These are phyloP conservation scores for Amoeboaphelidium protococcarum DNA, from an alignment of 371 early-diverging fungal genomes.

Conservation along the genomic window DNA sequence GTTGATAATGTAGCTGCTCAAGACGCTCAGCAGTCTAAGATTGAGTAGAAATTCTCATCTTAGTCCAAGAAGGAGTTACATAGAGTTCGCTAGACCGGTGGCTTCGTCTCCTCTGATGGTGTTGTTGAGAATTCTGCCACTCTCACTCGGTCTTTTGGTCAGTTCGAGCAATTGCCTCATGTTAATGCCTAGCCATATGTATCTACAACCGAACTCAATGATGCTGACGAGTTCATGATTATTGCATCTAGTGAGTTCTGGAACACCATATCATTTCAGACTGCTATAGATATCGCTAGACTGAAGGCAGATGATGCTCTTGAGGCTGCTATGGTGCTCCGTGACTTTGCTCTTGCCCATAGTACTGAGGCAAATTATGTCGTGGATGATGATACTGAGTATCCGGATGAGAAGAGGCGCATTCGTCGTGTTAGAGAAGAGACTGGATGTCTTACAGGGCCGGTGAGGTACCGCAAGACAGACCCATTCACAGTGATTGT, in stretches of 20 bases:
- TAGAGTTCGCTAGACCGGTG: conserved; percentile 55
- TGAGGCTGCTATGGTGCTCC: conserved; percentile 51
- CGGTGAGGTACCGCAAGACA: no score
- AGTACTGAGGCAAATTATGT: conserved; percentile 46
- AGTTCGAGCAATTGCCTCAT: conserved; percentile 48
- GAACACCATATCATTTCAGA: conserved; percentile 50
- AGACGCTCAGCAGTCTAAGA: no score
- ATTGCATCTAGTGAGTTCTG: conserved; percentile 58
- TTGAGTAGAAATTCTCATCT: no score
- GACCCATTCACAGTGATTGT: no score
- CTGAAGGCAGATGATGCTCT: conserved; percentile 34
- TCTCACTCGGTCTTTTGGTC: conserved; percentile 58
- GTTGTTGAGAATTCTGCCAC: conserved; percentile 44
- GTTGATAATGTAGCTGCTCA: no score
- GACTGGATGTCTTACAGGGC: no score
- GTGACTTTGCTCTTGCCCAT: conserved; percentile 64
- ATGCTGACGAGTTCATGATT: conserved; percentile 56
- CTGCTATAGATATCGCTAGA: conserved; percentile 56
- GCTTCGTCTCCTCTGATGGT: conserved; percentile 43
- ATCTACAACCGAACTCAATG: conserved; percentile 25
- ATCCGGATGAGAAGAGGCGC: conserved; percentile 9
- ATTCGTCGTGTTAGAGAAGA: background rate
- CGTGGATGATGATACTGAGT: conserved; percentile 45
- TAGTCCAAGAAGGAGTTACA: conserved; percentile 31
- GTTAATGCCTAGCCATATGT: conserved; percentile 64